Evolutionary conservation across 352 stramenopile species (phyloP), one percentile per base, ranked within the genome.

Genomic region (Aphanomyces astaci): DNA sequence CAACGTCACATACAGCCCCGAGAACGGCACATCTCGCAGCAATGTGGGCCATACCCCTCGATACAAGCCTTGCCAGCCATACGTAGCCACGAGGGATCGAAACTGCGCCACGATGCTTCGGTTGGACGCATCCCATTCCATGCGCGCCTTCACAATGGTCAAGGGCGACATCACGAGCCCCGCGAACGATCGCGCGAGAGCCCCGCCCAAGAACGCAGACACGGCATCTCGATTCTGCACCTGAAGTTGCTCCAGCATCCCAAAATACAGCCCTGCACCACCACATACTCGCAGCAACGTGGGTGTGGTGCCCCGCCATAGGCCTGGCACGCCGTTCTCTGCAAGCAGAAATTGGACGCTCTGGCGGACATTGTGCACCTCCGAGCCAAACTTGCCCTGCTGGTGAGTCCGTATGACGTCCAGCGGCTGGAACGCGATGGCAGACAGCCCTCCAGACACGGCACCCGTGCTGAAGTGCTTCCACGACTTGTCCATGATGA

Each of bases 11-110:
- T 95, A 95, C 9, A 94, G 75, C 28, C 87, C 87, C 5, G 87
- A 95, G 76, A 94, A 95, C 5, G 88, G 88, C 36, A 95, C 87
- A 70, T 95, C 88, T 45, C 88, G 77, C n/a, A 92, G 80, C 19
- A 96, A 75, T 24, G 86, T 94, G 0, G 88, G 86, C 30, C 91
- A 71, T 73, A 94, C 92, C 56, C 88, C 88, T 31, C 87, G 84
- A 70, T 96, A 96, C 19, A 96, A 73, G 25, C 88, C 87, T 10
- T 78, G 74, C 25, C 89, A 71, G 15, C 86, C 86, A 73, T 94
- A 84, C 24, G 86, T 72, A 27, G 73, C 73, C 22, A 90, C 70
- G 15, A 94, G 82, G 46, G 86, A 71, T 19, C 78, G 81, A 48
- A 93, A 75, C 52, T 89, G 79, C 19, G 88, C 72, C 31, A 87